These are phyloP conservation scores for Backusella tarrabulga DNA, from an alignment of 192 early-diverging fungal genomes.

Conservation along the genomic window DNA sequence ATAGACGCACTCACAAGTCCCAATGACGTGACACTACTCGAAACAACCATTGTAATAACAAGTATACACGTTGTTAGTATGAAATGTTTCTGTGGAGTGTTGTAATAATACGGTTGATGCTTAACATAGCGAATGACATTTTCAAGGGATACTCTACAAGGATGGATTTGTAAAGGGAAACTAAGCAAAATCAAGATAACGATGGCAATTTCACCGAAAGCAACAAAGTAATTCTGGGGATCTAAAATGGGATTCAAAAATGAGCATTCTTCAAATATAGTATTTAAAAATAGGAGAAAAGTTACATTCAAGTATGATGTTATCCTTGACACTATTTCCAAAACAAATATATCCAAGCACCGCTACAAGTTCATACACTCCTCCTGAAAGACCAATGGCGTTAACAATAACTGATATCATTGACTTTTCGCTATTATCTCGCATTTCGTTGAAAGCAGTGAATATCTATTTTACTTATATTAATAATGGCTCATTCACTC, in stretches of 20 bases:
- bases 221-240: slow-evolving; percentile 65
- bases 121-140: slow-evolving; percentile 63
- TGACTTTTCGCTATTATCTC: slow-evolving; percentile 72
- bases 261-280: not conserved
- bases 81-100: not conserved
- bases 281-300: not conserved
- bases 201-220: slow-evolving; percentile 84
- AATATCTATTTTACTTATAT: slow-evolving; percentile 68
- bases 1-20: not conserved
- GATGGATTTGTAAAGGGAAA: slow-evolving; percentile 93
- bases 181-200: slow-evolving; percentile 86
- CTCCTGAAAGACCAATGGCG: slow-evolving; percentile 75
- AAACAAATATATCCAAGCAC: slow-evolving; percentile 92
- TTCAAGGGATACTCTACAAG: slow-evolving; percentile 84
- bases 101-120: slow-evolving; percentile 3
- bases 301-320: slow-evolving; percentile 71
- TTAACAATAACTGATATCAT: slow-evolving; percentile 67
- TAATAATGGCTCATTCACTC: not conserved
- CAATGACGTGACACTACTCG: not conserved
- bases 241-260: slow-evolving; percentile 42
- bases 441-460: slow-evolving; percentile 91
- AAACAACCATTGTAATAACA: not conserved
- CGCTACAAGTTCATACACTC: slow-evolving; percentile 83
- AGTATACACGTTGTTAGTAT: not conserved
- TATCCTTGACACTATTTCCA: slow-evolving; percentile 76